Evolutionary conservation across 2,329 filamentous ascomycete species (phyloP), one percentile per base, ranked within the genome.

Genomic region (Aspergillus glaucus): DNA sequence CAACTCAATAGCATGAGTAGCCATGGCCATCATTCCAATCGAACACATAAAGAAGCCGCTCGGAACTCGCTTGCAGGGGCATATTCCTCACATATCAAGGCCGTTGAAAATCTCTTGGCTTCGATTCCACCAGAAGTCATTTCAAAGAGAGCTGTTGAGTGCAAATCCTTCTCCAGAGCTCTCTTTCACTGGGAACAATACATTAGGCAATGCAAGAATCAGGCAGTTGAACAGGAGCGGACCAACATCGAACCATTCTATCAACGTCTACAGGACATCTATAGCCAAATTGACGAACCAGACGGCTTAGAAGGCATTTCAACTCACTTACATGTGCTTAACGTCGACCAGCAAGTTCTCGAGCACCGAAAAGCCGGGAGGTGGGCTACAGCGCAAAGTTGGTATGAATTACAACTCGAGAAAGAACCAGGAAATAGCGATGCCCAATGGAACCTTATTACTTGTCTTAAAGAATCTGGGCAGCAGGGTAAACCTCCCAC

Each of bases 231-330:
- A 1, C 74, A 76, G 2, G 78, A 82, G 19, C 55, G 63, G 10
- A 72, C 79, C n/a, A 77, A 75, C 43, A 64, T 76, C 42, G 77
- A 86, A 46, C 77, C 81, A 21, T 76, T 93, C 3, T 80, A 94
- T 51, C 82, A 89, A 56, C 82, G 85, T 52, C 74, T 98, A 21
- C 92, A 97, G 62, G 85, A 92, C 46, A 95, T 98, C 15, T 99
- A 98, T 67, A 88, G 89, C 1, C 87, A 96, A 59, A 97, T 99
- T 52, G 93, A 99, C 62, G 93, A 99, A 60, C 94, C 93, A 0
- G 93, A 99, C 67, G 91, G 92, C 1, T 84, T 98, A 30, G 91
- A 97, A 64, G 93, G 93, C 2, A 92, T 98, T 52, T 95, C 92
- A 1, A 84, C 89, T 17, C 87, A 93, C 64, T 75, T 97, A 3